Percentiles rank a stretch among this genome's conserved stretches.
phyloP scores from a whole-genome alignment of 306 rosid genomes.

The Corylus americana region DNA sequence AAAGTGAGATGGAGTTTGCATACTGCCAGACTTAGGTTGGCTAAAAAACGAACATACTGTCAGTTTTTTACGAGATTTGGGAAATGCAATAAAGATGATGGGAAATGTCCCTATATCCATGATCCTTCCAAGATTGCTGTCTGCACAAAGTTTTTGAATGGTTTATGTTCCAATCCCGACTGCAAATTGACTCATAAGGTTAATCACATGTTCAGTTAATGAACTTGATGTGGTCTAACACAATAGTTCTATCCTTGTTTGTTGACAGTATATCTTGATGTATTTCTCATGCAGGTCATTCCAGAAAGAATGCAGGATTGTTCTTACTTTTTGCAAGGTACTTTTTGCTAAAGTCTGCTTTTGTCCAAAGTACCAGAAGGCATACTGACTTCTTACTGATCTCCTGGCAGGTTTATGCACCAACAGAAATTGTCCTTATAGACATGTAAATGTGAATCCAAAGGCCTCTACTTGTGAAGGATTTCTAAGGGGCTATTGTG shows the following conservation, averaged over 20 bases:
- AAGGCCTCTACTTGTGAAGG: conserved; percentile 84
- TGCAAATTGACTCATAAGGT: conserved; percentile 99
- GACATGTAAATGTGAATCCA: conserved; percentile 95
- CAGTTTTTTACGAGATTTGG: conserved; percentile 95
- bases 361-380: conserved; percentile 21
- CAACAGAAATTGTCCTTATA: conserved; percentile 75
- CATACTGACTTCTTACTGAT: conserved; percentile 46
- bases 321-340: conserved; percentile 91
- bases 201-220: conserved; percentile 29
- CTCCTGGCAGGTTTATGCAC: conserved; percentile 86
- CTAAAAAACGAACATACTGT: conserved; percentile 82
- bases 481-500: conserved; percentile 94
- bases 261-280: conserved; percentile 27
- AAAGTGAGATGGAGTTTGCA: conserved; percentile 98
- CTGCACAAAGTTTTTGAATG: conserved; percentile 93
- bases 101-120: conserved; percentile 91
- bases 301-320: conserved; percentile 99
- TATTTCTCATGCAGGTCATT: conserved; percentile 65
- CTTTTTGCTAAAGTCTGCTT: conserved; percentile 16
- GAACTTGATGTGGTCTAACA: conserved; percentile 34
- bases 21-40: conserved; percentile 92
- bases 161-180: conserved; percentile 76
- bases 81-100: conserved; percentile 85
- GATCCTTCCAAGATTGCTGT: conserved; percentile 96
- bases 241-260: conserved; percentile 24